phyloP scores from a whole-genome alignment of 352 stramenopile genomes.

The Phytophthora pini region DNA sequence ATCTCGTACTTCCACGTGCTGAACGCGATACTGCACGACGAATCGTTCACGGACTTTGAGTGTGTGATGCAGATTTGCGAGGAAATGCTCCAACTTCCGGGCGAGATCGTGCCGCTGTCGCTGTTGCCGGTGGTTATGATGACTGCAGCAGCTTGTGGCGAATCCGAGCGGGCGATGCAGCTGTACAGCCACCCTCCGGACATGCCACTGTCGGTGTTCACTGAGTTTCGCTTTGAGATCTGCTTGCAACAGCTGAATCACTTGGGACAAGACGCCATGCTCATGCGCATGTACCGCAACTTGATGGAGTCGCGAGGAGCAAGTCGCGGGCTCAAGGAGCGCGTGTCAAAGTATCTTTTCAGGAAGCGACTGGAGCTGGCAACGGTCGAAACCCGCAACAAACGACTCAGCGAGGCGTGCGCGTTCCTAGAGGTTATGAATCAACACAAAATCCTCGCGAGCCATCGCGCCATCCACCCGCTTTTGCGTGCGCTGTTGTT shows the following conservation, averaged over 20 bases:
- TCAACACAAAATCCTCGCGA: slow-evolving; percentile 54
- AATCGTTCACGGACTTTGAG: slow-evolving; percentile 56
- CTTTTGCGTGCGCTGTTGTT: slow-evolving; percentile 53
- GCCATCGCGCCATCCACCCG: slow-evolving; percentile 52
- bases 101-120: slow-evolving; percentile 53
- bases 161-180: slow-evolving; percentile 68
- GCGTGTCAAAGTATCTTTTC: slow-evolving; percentile 73
- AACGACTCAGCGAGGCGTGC: slow-evolving; percentile 43
- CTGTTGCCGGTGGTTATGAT: slow-evolving; percentile 65
- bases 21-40: slow-evolving; percentile 60
- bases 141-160: slow-evolving; percentile 58
- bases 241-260: slow-evolving; percentile 66
- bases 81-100: slow-evolving; percentile 49
- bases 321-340: slow-evolving; percentile 51
- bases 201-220: slow-evolving; percentile 49
- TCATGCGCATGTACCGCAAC: slow-evolving; percentile 63
- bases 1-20: slow-evolving; percentile 69
- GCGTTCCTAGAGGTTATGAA: slow-evolving; percentile 70
- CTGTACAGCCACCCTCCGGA: slow-evolving; percentile 56
- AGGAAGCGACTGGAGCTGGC: slow-evolving; percentile 50
- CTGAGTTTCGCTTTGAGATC: slow-evolving; percentile 73
- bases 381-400: slow-evolving; percentile 41
- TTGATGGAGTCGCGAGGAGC: slow-evolving; percentile 50
- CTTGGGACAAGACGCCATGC: slow-evolving; percentile 47
- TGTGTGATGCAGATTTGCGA: slow-evolving; percentile 59